A percentile compares a stretch with the other conserved stretches of the same genome.
Conservation (phyloP, 768 basidiomycete genomes). For the Rhodotorula graminis region DNA sequence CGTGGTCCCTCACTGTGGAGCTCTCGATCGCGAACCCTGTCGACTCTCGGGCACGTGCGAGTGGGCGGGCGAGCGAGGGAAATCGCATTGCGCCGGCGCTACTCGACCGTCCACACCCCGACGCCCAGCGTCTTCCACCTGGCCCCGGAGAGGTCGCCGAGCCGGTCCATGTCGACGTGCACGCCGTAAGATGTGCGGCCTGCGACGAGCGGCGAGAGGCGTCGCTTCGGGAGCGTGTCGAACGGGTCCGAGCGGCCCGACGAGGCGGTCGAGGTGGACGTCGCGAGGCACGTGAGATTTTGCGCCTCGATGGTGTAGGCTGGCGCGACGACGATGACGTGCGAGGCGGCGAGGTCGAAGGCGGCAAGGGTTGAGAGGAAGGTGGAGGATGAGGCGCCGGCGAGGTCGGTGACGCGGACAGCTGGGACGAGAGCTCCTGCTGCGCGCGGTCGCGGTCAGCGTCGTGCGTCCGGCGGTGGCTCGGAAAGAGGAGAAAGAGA, state of each 20-base stretch:
- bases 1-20: too few relatives aligned
- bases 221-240: not conserved
- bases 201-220: not conserved
- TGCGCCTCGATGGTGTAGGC: slow-evolving; percentile 12
- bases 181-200: not conserved
- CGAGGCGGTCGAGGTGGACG: not conserved
- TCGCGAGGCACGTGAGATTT: not conserved
- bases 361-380: not conserved
- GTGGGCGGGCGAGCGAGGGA: not conserved
- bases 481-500: too few relatives aligned
- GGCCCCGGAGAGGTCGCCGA: not conserved
- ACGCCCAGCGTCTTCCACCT: slow-evolving; percentile 4
- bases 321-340: slow-evolving; percentile 14
- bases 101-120: slow-evolving; percentile 9
- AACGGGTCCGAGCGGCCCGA: not conserved
- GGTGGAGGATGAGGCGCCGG: not conserved
- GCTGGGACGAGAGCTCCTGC: not conserved
- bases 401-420: slow-evolving; percentile 19
- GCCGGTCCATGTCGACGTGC: slow-evolving; percentile 36
- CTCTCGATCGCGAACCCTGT: too few relatives aligned
- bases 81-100: not conserved
- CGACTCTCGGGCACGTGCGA: too few relatives aligned
- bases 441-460: too few relatives aligned
- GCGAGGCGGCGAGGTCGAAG: not conserved
- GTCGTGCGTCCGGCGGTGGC: too few relatives aligned